Evolutionary conservation across 331 rosid species (phyloP), one percentile per base, ranked within the genome.

Genomic region (Rosa hybrid): DNA sequence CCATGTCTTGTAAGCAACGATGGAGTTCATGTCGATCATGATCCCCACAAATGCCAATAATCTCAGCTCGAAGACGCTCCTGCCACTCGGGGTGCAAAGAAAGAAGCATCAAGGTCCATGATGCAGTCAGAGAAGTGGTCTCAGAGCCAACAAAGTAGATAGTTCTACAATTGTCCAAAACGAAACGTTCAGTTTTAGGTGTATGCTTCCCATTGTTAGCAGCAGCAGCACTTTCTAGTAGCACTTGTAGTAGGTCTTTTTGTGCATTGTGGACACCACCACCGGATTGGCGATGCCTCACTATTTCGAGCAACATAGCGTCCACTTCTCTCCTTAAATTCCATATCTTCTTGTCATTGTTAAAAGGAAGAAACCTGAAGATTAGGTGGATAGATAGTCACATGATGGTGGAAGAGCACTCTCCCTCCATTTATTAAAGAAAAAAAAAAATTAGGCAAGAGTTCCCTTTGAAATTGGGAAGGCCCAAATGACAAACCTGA

Each of bases 131-230:
- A 2, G 88, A 81, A 9, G 85, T 73, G 53, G 88, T 81, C 46
- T 85, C 88, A 78, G 80, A 84, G 50, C 88, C 88, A 3, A 72
- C 85, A 60, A 85, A 81, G 83, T 81, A 78, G 77, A 85, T 78
- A 3, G 53, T 12, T 71, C 59, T 46, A 49, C 76, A 48, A 48
- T 48, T 71, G 21, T 71, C 76, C 34, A 71, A 57, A 71, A 71
- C 49, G 16, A 71, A 48, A 6, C 14, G 57, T 7, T 71, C 59
- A 13, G 23, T 46, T 25, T 71, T 48, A 39, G 16, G 74, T 12
- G 30, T 21, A 14, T 70, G 42, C 59, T 6, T 71, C 12, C 27
- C 76, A 71, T 39, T 14, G 59, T 39, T 25, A 16, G 59, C 27
- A 46, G 21, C 25, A n/a, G 42, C 59, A 71, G 76, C 44, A 46